A percentile compares a stretch with the other conserved stretches of the same genome.
phyloP scores from a whole-genome alignment of 2,329 filamentous ascomycete genomes.

The Fusarium torulosum region DNA sequence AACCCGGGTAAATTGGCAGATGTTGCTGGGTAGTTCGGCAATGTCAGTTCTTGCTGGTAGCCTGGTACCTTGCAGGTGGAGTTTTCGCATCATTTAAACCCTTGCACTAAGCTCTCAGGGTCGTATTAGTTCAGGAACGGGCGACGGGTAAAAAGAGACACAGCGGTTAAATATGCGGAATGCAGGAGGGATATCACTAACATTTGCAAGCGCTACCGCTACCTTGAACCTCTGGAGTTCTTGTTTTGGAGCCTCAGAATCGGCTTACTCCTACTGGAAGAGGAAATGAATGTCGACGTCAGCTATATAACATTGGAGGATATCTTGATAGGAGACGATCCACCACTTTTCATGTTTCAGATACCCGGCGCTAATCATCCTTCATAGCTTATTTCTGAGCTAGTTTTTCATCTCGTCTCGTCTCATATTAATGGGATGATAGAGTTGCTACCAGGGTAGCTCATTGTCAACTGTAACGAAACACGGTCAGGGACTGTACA shows the following conservation, averaged over 20 bases:
- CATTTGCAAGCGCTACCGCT: background rate
- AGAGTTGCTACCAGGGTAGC: background rate
- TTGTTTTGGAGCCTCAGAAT: background rate
- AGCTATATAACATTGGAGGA: no score
- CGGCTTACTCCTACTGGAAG: background rate
- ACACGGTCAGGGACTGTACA: no score
- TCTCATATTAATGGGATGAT: conserved; percentile 4
- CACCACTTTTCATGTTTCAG: conserved; percentile 29
- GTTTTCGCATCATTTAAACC: background rate
- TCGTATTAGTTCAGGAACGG: background rate
- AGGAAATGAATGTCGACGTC: background rate
- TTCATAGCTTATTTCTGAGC: conserved; percentile 7
- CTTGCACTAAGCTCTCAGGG: background rate
- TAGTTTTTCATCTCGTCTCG: conserved; percentile 2
- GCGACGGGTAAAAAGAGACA: background rate
- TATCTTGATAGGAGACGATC: conserved; percentile 16
- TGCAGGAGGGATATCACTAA: background rate
- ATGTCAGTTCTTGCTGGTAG: conserved; percentile 12
- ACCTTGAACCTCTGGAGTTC: background rate
- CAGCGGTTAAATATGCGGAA: conserved; percentile 21
- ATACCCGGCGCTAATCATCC: conserved; percentile 33
- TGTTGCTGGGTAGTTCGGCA: conserved; percentile 16
- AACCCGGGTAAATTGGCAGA: conserved; percentile 9
- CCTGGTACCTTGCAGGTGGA: conserved; percentile 13
- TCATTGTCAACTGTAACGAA: no score